Conservation (phyloP, 2,329 filamentous ascomycete genomes). For the Myriosclerotinia curreyana region DNA sequence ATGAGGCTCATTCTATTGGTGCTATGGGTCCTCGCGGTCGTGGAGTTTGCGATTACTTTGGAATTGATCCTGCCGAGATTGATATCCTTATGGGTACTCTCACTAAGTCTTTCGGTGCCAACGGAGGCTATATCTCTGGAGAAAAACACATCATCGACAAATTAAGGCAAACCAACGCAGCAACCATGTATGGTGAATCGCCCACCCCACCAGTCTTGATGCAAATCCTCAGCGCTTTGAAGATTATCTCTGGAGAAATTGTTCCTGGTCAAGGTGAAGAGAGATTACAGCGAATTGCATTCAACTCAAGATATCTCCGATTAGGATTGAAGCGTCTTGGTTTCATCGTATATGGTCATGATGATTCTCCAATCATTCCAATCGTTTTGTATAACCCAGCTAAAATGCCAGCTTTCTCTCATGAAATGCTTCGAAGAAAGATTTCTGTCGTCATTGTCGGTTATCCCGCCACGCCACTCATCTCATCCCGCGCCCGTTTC, state of each 20-base stretch:
- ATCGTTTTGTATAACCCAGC: slow-evolving; percentile 95
- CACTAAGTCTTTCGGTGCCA: slow-evolving; percentile 97
- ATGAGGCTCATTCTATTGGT: slow-evolving; percentile 95
- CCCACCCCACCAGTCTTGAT: slow-evolving; percentile 83
- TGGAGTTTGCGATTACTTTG: slow-evolving; percentile 97
- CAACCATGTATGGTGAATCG: slow-evolving; percentile 81
- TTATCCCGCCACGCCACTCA: slow-evolving; percentile 92
- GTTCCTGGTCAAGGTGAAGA: slow-evolving; percentile 91
- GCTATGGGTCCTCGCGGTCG: slow-evolving; percentile 84
- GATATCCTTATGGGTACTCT: slow-evolving; percentile 98
- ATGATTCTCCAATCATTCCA: slow-evolving; percentile 96
- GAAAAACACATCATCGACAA: slow-evolving; percentile 92
- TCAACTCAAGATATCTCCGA: slow-evolving; percentile 98
- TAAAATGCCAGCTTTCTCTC: slow-evolving; percentile 97
- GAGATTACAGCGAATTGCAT: slow-evolving; percentile 89
- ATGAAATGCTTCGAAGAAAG: slow-evolving; percentile 97
- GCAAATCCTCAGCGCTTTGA: slow-evolving; percentile 84
- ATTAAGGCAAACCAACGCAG: slow-evolving; percentile 80
- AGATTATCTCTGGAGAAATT: slow-evolving; percentile 85
- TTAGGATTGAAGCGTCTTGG: slow-evolving; percentile 95
- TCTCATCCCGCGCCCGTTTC: slow-evolving; percentile 91
- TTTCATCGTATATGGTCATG: slow-evolving; percentile 94
- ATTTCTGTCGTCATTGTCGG: slow-evolving; percentile 97
- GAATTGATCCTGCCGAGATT: slow-evolving; percentile 79
- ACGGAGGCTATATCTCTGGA: slow-evolving; percentile 90